Conservation (phyloP, 306 rosid genomes). For the Quercus alba region DNA sequence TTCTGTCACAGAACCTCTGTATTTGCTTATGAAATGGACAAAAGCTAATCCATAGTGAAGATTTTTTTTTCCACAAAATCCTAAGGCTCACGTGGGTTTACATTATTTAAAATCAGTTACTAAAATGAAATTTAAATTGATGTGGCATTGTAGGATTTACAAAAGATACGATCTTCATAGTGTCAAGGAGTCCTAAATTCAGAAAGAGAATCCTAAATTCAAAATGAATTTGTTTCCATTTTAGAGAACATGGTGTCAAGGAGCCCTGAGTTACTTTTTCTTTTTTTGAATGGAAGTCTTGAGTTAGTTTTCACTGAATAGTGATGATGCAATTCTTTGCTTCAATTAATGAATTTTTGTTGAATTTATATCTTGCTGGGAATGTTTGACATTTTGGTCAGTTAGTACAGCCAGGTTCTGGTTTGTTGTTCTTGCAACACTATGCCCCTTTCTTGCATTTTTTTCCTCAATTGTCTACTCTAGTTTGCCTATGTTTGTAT, state of each 20-base stretch:
- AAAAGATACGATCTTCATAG: no score
- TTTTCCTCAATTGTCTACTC: neutral
- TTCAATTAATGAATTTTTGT: neutral
- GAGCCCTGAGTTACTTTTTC: neutral
- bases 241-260: neutral
- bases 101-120: no score
- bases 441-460: neutral
- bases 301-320: neutral
- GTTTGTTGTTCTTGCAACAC: neutral
- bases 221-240: neutral
- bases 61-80: no score
- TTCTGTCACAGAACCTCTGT: neutral
- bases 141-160: no score
- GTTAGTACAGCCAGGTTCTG: neutral
- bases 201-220: no score
- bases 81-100: no score
- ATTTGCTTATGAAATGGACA: no score
- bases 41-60: no score
- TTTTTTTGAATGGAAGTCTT: neutral
- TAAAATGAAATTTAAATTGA: no score
- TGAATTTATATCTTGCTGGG: neutral
- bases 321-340: neutral
- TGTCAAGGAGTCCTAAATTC: no score
- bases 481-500: neutral
- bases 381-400: neutral